Evolutionary conservation across 23 red algal genomes (phyloP).

Genomic region (Gracilaria domingensis): DNA sequence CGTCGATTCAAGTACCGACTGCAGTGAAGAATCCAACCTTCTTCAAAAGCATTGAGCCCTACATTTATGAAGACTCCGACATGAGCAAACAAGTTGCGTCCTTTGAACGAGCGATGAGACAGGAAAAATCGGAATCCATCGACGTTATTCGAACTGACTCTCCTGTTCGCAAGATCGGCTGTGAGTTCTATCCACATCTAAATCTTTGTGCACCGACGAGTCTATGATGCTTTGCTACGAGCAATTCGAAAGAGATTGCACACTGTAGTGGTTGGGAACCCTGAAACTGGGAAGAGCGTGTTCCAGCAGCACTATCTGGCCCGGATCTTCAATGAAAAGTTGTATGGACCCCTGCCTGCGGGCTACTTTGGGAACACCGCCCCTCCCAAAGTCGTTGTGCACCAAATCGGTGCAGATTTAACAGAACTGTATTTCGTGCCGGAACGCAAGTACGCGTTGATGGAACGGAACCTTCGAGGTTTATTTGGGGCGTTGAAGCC

Average conservation of each 20-base stretch:
- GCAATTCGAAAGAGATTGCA: conserved; percentile 22
- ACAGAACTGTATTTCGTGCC: neutral
- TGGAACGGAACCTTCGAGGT: neutral
- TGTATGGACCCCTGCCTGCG: neutral
- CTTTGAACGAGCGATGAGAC: too few relatives aligned
- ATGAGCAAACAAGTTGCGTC: too few relatives aligned
- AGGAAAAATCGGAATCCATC: too few relatives aligned
- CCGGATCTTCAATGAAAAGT: conserved; percentile 4
- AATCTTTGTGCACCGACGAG: too few relatives aligned
- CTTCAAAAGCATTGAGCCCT: too few relatives aligned
- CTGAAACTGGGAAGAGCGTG: neutral
- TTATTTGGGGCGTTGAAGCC: neutral
- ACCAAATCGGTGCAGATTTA: neutral
- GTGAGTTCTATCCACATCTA: too few relatives aligned
- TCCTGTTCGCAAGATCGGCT: too few relatives aligned
- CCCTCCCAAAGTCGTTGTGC: neutral
- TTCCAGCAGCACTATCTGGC: conserved; percentile 5
- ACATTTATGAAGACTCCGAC: too few relatives aligned
- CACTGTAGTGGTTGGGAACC: neutral
- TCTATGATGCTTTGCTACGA: too few relatives aligned
- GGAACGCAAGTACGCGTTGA: neutral
- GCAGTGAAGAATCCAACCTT: too few relatives aligned
- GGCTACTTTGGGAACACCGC: neutral
- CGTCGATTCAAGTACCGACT: too few relatives aligned
- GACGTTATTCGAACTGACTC: too few relatives aligned